A percentile compares a stretch with the other conserved stretches of the same genome.
phyloP scores from a whole-genome alignment of 192 early-diverging fungal genomes.

The Lunasporangiospora selenospora region DNA sequence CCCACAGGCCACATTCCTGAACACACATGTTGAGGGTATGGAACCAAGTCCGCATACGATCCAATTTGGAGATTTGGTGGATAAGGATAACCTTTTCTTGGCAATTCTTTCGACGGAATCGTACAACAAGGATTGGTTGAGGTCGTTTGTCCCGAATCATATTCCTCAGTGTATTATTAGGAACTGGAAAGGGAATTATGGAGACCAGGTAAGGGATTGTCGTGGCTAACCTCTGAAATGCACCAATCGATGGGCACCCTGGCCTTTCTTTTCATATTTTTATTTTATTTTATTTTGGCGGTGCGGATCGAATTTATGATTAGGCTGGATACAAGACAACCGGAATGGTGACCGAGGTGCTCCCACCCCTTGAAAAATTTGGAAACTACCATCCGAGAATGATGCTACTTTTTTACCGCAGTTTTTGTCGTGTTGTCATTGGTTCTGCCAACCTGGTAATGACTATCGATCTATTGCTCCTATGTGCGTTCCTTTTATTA shows the following conservation, averaged over 20 bases:
- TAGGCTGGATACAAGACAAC: conserved; percentile 29
- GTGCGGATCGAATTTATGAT: too few relatives aligned
- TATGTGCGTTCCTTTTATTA: too few relatives aligned
- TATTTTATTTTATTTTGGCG: too few relatives aligned
- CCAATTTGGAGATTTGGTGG: conserved; percentile 48
- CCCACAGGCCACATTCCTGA: conserved; percentile 23
- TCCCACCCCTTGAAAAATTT: conserved; percentile 55
- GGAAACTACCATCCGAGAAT: conserved; percentile 69
- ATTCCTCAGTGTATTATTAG: conserved; percentile 52
- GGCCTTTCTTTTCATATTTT: too few relatives aligned
- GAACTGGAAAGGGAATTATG: conserved; percentile 29
- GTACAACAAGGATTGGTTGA: conserved; percentile 57
- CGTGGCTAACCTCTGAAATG: too few relatives aligned
- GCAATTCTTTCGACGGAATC: conserved; percentile 64
- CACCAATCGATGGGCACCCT: too few relatives aligned
- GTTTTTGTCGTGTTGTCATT: conserved; percentile 61
- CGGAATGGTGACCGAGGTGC: conserved; percentile 44
- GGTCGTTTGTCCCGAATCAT: conserved; percentile 48
- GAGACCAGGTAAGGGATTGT: conserved; percentile 1
- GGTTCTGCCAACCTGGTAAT: conserved; percentile 69
- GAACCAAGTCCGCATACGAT: conserved; percentile 10
- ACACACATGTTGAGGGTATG: conserved; percentile 16
- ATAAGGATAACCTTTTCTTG: conserved; percentile 49
- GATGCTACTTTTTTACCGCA: conserved; percentile 67
- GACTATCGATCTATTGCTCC: too few relatives aligned